Conservation (phyloP, 2,329 filamentous ascomycete genomes). For the Cryphonectria naterciae region DNA sequence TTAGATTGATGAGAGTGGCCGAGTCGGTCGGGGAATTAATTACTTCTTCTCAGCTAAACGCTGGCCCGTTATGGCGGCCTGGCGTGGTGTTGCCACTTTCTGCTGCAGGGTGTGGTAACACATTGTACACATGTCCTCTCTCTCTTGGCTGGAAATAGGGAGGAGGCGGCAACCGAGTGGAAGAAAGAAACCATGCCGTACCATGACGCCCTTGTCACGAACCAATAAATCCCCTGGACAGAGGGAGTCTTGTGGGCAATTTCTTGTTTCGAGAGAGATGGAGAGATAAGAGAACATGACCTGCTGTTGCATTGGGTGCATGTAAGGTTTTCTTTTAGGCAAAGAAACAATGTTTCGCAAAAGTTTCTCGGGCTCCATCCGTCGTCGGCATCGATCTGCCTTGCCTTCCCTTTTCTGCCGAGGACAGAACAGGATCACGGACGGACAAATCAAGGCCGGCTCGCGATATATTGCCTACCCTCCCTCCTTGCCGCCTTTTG, state of each 20-base stretch:
- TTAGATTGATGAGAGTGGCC: background rate
- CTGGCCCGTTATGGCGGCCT: constrained; percentile 29
- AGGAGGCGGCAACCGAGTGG: background rate
- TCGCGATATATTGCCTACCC: background rate
- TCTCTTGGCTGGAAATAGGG: background rate
- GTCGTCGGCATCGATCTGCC: background rate
- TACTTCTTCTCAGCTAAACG: constrained; percentile 21
- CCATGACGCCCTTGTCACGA: background rate
- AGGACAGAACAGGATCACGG: background rate
- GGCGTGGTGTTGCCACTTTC: constrained; percentile 15
- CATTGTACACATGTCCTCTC: background rate
- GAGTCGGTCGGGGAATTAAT: background rate
- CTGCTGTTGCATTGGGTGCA: background rate
- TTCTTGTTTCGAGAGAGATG: too few relatives aligned
- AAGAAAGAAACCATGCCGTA: background rate
- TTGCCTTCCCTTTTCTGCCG: background rate
- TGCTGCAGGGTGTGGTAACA: background rate
- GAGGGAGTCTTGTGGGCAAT: background rate
- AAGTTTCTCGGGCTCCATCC: background rate
- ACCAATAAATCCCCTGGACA: background rate
- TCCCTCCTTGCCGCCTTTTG: background rate
- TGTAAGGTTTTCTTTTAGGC: background rate
- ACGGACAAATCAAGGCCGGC: background rate
- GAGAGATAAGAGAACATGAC: background rate
- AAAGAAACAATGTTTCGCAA: background rate